These are phyloP conservation scores for Monilinia fructigena DNA, from an alignment of 2,329 filamentous ascomycete species.

Conservation along the genomic window DNA sequence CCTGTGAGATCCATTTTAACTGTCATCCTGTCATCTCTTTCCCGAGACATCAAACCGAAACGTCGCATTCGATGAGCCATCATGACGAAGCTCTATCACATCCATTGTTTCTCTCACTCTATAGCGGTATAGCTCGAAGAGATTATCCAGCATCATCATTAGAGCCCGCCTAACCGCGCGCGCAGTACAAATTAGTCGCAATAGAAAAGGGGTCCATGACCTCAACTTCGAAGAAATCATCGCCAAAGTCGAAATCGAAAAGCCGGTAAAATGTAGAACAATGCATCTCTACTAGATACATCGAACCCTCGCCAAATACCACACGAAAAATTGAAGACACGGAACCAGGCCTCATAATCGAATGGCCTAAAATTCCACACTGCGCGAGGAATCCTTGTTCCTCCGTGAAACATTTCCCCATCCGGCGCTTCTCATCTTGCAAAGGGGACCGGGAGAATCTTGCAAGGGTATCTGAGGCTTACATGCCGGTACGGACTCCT, in stretches of 20 bases:
- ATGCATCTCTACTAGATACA: slow-evolving; percentile 12
- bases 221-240: neutral
- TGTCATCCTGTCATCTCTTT: neutral
- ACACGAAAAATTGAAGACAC: neutral
- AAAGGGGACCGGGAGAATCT: neutral
- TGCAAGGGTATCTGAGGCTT: neutral
- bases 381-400: neutral
- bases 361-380: neutral
- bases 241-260: neutral
- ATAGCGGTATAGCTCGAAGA: neutral
- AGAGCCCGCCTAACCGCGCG: neutral
- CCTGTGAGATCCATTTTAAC: slow-evolving; percentile 9
- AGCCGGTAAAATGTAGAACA: neutral
- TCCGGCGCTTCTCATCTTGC: neutral
- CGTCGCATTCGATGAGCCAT: neutral
- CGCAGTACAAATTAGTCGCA: neutral
- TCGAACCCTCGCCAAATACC: neutral
- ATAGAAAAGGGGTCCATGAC: neutral
- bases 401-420: neutral
- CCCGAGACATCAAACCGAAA: neutral
- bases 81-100: neutral
- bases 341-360: neutral
- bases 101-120: slow-evolving; percentile 1
- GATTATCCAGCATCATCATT: neutral
- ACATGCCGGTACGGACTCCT: neutral